These are phyloP conservation scores for Dendrobium officinale DNA, from an alignment of 106 monocot genomes.

Conservation along the genomic window DNA sequence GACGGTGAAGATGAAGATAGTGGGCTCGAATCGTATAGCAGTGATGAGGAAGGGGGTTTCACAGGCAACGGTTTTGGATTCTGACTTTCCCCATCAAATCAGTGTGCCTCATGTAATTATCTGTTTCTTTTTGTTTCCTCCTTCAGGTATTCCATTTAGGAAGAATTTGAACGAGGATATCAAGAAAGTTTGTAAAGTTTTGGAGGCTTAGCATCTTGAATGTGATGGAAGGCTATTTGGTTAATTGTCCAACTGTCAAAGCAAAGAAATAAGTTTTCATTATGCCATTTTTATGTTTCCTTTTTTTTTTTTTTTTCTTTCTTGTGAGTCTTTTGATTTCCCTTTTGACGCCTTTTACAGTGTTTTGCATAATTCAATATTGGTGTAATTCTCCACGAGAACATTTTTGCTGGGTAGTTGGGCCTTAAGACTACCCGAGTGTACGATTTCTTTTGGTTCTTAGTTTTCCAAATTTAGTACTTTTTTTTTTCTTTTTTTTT, in stretches of 20 bases:
- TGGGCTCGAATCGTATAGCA: slow-evolving; percentile 59
- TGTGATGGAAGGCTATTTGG: background rate
- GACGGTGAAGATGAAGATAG: slow-evolving; percentile 59
- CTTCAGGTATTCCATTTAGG: too few species aligned
- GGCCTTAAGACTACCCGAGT: too few species aligned
- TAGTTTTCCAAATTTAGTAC: too few species aligned
- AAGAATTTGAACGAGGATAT: background rate
- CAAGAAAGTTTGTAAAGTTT: background rate
- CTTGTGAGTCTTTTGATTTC: too few species aligned
- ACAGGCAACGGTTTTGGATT: background rate
- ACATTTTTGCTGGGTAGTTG: too few species aligned
- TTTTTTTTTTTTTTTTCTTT: too few species aligned
- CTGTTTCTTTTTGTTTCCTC: background rate
- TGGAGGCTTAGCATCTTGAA: background rate
- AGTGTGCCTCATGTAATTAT: background rate
- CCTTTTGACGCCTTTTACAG: too few species aligned
- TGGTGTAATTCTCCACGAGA: too few species aligned
- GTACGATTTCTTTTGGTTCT: too few species aligned
- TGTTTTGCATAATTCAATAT: too few species aligned
- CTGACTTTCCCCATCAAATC: background rate
- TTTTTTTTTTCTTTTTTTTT: too few species aligned
- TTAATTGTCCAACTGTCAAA: background rate
- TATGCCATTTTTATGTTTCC: background rate
- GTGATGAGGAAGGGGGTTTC: slow-evolving; percentile 35
- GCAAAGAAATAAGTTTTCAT: background rate